phyloP scores from a whole-genome alignment of 306 rosid species.

The Chamaecrista fasciculata region DNA sequence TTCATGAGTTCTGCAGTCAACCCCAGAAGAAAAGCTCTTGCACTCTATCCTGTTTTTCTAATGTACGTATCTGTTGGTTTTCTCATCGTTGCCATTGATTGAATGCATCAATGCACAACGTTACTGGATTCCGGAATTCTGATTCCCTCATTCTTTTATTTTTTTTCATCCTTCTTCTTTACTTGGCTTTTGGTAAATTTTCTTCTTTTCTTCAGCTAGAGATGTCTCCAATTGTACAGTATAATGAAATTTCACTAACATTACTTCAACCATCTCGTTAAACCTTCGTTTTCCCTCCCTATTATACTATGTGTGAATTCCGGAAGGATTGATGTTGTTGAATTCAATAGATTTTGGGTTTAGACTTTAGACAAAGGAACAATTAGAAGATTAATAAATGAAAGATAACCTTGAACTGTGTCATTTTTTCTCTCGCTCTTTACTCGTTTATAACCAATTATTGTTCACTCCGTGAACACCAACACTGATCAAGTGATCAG shows the following conservation, averaged over 20 bases:
- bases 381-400: neutral
- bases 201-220: conserved; percentile 24
- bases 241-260: neutral
- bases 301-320: neutral
- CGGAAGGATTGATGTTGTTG: neutral
- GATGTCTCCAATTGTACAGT: conserved; percentile 46
- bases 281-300: neutral
- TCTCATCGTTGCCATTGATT: conserved; percentile 96
- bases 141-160: conserved; percentile 4
- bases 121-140: conserved; percentile 31
- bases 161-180: neutral
- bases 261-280: neutral
- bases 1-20: conserved; percentile 98
- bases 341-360: neutral
- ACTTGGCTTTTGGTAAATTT: neutral
- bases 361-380: neutral
- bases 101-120: conserved; percentile 26
- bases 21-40: conserved; percentile 98
- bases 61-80: conserved; percentile 98
- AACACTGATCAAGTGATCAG: no score
- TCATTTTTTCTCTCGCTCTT: neutral
- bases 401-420: neutral
- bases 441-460: no score
- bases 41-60: conserved; percentile 94
- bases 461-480: no score